Conservation (phyloP, 108 stramenopile genomes). For the Pseudonitzschia delicatissima region DNA sequence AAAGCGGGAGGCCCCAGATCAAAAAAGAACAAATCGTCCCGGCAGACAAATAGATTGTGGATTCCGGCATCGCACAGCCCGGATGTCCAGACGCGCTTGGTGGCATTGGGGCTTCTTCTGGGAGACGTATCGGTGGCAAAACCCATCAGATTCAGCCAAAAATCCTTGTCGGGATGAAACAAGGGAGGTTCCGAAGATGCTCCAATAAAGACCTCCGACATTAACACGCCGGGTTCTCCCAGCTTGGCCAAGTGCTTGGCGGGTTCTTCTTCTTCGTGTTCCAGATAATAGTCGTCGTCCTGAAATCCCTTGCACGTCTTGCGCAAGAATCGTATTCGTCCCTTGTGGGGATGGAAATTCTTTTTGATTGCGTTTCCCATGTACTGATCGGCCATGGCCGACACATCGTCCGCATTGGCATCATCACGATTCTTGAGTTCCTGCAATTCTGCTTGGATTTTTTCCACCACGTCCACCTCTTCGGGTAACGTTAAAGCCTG, state of each 20-base stretch:
- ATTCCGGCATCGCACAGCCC: conserved; percentile 81
- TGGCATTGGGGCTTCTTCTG: conserved; percentile 34
- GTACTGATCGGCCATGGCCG: conserved; percentile 48
- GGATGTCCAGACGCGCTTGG: conserved; percentile 68
- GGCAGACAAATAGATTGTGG: conserved; percentile 70
- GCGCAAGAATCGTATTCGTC: conserved; percentile 52
- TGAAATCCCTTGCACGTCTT: conserved; percentile 46
- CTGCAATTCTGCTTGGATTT: conserved; percentile 48
- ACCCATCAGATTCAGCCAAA: conserved; percentile 32
- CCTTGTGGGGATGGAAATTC: conserved; percentile 67
- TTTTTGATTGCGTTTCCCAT: conserved; percentile 67
- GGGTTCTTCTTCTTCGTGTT: conserved; percentile 47
- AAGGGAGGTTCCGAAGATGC: conserved; percentile 27
- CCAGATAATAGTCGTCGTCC: conserved; percentile 28
- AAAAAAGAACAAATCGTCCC: conserved; percentile 58
- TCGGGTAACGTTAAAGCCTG: conserved; percentile 57
- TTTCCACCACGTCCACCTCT: conserved; percentile 49
- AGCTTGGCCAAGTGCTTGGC: conserved; percentile 35
- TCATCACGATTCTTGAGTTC: conserved; percentile 23
- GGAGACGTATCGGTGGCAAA: conserved; percentile 17
- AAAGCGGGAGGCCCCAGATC: conserved; percentile 68
- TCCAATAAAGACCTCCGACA: conserved; percentile 39
- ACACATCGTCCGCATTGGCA: conserved; percentile 39
- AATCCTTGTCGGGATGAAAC: conserved; percentile 16
- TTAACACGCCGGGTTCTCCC: conserved; percentile 12